Evolutionary conservation across 2,329 filamentous ascomycete species (phyloP).

Genomic region (Clarireedia paspali): DNA sequence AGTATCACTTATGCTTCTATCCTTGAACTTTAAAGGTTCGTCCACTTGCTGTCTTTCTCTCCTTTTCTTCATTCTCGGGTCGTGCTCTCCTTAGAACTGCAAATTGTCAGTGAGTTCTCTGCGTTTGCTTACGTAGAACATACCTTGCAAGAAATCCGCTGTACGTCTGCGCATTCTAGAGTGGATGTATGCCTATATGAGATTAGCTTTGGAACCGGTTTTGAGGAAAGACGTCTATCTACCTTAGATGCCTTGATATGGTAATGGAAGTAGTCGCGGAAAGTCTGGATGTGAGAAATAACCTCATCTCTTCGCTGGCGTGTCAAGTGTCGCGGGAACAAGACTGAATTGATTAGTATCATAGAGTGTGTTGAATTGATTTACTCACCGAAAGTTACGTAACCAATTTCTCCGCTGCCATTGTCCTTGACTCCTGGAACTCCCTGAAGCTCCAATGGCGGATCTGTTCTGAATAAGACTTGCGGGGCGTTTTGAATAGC

Average conservation of each 20-base stretch:
- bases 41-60: slow-evolving; percentile 95
- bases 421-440: slow-evolving; percentile 74
- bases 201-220: slow-evolving; percentile 3
- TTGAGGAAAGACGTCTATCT: slow-evolving; percentile 13
- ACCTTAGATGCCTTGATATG: slow-evolving; percentile 98
- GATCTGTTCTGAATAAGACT: slow-evolving; percentile 91
- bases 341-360: slow-evolving; percentile 47
- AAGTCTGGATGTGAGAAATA: slow-evolving; percentile 98
- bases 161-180: slow-evolving; percentile 96
- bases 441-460: slow-evolving; percentile 82
- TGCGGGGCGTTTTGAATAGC: slow-evolving; percentile 98
- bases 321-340: slow-evolving; percentile 92
- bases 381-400: slow-evolving; percentile 84
- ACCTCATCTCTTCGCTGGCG: slow-evolving; percentile 85
- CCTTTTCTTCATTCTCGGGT: slow-evolving; percentile 93
- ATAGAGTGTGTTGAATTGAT: neutral
- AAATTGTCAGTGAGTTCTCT: slow-evolving; percentile 29
- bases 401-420: slow-evolving; percentile 81
- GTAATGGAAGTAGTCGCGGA: slow-evolving; percentile 99
- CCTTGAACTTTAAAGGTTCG: slow-evolving; percentile 64
- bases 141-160: slow-evolving; percentile 95
- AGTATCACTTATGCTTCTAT: slow-evolving; percentile 13
- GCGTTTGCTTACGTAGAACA: slow-evolving; percentile 21
- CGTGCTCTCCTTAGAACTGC: slow-evolving; percentile 89
- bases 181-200: slow-evolving; percentile 79